Conservation (phyloP, 495 filamentous ascomycete species). For the Aspergillus coremiiformis region DNA sequence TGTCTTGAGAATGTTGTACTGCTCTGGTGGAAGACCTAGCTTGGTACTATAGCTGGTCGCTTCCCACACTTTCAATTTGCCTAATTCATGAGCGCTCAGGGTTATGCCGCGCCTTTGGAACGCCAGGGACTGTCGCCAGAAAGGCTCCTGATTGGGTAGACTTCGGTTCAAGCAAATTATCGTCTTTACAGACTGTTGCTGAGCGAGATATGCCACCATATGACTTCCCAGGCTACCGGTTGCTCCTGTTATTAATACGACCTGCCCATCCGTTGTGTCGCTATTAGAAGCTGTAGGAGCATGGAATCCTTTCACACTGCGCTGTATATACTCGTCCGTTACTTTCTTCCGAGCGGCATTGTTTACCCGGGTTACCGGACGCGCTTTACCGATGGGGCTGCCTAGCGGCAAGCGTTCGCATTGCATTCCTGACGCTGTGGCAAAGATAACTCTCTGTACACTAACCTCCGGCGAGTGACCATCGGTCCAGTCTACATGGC, state of each 20-base stretch:
- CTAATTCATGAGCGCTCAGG: slow-evolving; percentile 14
- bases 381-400: slow-evolving; percentile 18
- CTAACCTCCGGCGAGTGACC: slow-evolving; percentile 34
- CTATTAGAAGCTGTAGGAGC: background rate
- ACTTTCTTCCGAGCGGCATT: background rate
- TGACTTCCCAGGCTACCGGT: slow-evolving; percentile 47
- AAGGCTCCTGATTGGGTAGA: background rate
- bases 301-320: slow-evolving; percentile 17
- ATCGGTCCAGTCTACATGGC: slow-evolving; percentile 43
- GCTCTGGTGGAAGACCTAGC: slow-evolving; percentile 36
- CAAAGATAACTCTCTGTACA: slow-evolving; percentile 39
- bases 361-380: background rate
- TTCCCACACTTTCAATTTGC: slow-evolving; percentile 24
- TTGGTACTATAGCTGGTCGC: slow-evolving; percentile 36
- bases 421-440: slow-evolving; percentile 33
- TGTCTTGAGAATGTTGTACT: slow-evolving; percentile 32
- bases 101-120: slow-evolving; percentile 27
- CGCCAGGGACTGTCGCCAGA: slow-evolving; percentile 29
- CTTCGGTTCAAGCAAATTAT: slow-evolving; percentile 45
- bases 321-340: slow-evolving; percentile 22
- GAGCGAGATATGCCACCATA: slow-evolving; percentile 33
- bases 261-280: background rate
- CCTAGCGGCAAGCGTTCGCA: slow-evolving; percentile 11
- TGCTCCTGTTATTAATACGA: slow-evolving; percentile 46
- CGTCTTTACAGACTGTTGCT: slow-evolving; percentile 21